Conservation (phyloP, 768 basidiomycete species). For the Hypsizygus marmoreus region DNA sequence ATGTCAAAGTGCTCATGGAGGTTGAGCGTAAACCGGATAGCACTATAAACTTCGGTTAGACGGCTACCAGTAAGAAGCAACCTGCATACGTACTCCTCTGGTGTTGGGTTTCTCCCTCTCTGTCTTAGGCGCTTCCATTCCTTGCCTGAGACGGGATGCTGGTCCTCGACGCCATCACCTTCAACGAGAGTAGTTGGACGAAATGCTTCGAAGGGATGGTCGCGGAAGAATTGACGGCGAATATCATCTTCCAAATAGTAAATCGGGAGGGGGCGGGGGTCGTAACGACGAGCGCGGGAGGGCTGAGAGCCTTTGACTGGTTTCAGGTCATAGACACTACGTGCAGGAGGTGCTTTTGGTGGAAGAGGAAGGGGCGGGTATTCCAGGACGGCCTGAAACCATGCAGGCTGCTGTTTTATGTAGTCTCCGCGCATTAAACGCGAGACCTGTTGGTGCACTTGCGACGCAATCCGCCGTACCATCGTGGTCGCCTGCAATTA, state of each 20-base stretch:
- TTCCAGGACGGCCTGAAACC: conserved; percentile 84
- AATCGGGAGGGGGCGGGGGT: conserved; percentile 57
- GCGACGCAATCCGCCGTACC: conserved; percentile 80
- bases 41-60: conserved; percentile 45
- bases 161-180: conserved; percentile 53
- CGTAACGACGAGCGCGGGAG: conserved; percentile 37
- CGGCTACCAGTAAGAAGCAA: conserved; percentile 7
- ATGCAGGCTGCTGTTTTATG: conserved; percentile 68
- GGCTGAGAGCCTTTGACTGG: conserved; percentile 20
- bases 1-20: conserved; percentile 65
- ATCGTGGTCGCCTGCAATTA: conserved; percentile 35
- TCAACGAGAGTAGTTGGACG: conserved; percentile 80
- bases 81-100: conserved; percentile 79
- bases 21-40: conserved; percentile 77
- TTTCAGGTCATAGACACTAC: conserved; percentile 55
- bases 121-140: conserved; percentile 83
- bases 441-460: conserved; percentile 87
- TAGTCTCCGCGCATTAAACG: conserved; percentile 72
- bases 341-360: conserved; percentile 64
- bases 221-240: conserved; percentile 88
- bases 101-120: conserved; percentile 75
- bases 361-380: conserved; percentile 90
- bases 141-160: conserved; percentile 56
- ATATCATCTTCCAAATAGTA: conserved; percentile 84
- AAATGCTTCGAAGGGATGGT: conserved; percentile 96